Evolutionary conservation across 2,329 filamentous ascomycete genomes (phyloP).

Genomic region (Fusarium abutilonis): DNA sequence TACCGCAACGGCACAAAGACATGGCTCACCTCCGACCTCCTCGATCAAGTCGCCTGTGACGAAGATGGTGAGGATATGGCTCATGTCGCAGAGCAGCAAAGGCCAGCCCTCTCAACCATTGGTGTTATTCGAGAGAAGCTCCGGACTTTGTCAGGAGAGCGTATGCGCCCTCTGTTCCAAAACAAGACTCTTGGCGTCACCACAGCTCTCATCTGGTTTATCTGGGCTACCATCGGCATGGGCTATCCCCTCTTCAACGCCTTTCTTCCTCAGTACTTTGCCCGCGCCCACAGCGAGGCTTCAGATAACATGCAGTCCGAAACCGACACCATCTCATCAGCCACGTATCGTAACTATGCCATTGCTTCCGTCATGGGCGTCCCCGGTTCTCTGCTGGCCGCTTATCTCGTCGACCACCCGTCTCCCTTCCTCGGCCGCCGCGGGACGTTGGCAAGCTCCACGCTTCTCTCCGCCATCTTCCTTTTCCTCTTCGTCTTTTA

Average conservation of each 20-base stretch:
- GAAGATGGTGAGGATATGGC: conserved; percentile 48
- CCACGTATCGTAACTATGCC: conserved; percentile 81
- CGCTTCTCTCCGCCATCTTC: conserved; percentile 73
- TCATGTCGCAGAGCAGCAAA: conserved; percentile 24
- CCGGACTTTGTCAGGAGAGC: conserved; percentile 72
- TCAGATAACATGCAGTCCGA: conserved; percentile 46
- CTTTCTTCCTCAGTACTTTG: conserved; percentile 87
- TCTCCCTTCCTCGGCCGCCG: conserved; percentile 73
- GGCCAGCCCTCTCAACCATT: conserved; percentile 39
- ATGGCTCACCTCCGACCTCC: conserved; percentile 78
- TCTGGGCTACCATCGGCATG: conserved; percentile 85
- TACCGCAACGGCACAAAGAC: conserved; percentile 74
- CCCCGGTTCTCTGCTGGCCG: conserved; percentile 79
- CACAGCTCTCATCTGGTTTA: conserved; percentile 74
- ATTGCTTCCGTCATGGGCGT: conserved; percentile 82
- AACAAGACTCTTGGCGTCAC: conserved; percentile 62
- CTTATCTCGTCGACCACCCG: conserved; percentile 73
- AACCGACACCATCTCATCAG: conserved; percentile 53
- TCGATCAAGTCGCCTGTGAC: conserved; percentile 64
- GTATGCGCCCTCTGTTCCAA: conserved; percentile 72
- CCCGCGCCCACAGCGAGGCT: conserved; percentile 59
- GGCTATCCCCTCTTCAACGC: conserved; percentile 90
- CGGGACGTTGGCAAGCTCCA: conserved; percentile 75
- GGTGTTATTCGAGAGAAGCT: conserved; percentile 67
- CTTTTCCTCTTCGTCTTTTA: conserved; percentile 73